Percentiles rank a stretch among this genome's conserved stretches.
These are phyloP conservation scores for Colletotrichum melonis DNA, from an alignment of 2,329 filamentous ascomycete genomes.

Conservation along the genomic window DNA sequence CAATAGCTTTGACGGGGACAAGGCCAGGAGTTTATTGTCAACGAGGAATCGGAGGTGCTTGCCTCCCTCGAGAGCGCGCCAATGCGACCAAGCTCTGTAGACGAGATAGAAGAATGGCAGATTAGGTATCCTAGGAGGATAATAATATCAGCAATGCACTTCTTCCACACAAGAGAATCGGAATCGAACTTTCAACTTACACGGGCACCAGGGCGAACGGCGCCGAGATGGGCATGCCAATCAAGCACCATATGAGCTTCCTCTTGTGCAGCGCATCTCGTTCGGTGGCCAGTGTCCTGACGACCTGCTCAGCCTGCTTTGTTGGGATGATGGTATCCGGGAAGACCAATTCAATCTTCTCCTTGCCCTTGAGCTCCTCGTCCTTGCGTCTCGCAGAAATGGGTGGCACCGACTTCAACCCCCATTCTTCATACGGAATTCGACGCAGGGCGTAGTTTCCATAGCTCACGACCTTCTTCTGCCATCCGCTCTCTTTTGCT, in stretches of 20 bases:
- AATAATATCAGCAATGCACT: conserved; percentile 5
- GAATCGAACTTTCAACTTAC: conserved; percentile 62
- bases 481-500: conserved; percentile 85
- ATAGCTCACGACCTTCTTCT: conserved; percentile 85
- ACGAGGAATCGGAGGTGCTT: conserved; percentile 87
- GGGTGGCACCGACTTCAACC: conserved; percentile 91
- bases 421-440: conserved; percentile 98
- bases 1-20: conserved; percentile 74
- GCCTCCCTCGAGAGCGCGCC: conserved; percentile 85
- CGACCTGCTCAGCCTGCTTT: conserved; percentile 71
- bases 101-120: conserved; percentile 96
- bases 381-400: conserved; percentile 74
- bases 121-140: conserved; percentile 78
- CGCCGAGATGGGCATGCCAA: conserved; percentile 84
- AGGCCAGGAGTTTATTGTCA: conserved; percentile 75
- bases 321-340: conserved; percentile 76
- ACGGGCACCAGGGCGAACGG: conserved; percentile 88
- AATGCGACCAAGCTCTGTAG: conserved; percentile 93
- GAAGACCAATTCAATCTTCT: conserved; percentile 80
- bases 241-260: conserved; percentile 82
- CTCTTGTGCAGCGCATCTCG: conserved; percentile 81
- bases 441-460: conserved; percentile 87
- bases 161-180: not conserved
- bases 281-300: conserved; percentile 81
- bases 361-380: conserved; percentile 71